Evolutionary conservation across 1,284 basidiomycete species (phyloP).

Genomic region (Volvariella volvacea): DNA sequence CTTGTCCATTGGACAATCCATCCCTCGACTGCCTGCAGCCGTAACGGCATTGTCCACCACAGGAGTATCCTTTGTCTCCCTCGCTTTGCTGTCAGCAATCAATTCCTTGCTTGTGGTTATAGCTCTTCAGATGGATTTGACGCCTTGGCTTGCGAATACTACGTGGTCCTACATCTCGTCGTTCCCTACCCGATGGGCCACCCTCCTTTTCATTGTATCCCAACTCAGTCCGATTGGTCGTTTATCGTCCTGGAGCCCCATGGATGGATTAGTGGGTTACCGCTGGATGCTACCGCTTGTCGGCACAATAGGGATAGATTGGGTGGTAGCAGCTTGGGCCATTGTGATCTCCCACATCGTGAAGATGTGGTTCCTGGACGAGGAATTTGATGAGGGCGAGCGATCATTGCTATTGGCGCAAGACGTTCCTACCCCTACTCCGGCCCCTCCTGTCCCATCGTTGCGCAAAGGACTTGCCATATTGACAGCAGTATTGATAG

Average conservation of each 20-base stretch:
- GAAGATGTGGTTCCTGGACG: slow-evolving; percentile 52
- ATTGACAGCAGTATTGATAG: slow-evolving; percentile 35
- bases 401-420: slow-evolving; percentile 1
- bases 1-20: slow-evolving; percentile 37
- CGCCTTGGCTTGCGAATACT: slow-evolving; percentile 19
- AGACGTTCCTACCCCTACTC: not conserved
- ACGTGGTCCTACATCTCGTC: slow-evolving; percentile 43
- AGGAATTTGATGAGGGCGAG: slow-evolving; percentile 15
- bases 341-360: slow-evolving; percentile 50
- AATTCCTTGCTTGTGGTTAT: slow-evolving; percentile 44
- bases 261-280: slow-evolving; percentile 46
- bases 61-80: slow-evolving; percentile 36
- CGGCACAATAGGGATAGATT: slow-evolving; percentile 60
- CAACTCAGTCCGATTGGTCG: slow-evolving; percentile 58
- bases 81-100: slow-evolving; percentile 32
- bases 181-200: slow-evolving; percentile 67
- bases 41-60: slow-evolving; percentile 50
- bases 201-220: slow-evolving; percentile 46
- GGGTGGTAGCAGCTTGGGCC: slow-evolving; percentile 66
- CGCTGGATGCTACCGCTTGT: slow-evolving; percentile 50
- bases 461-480: slow-evolving; percentile 10
- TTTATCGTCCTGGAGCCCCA: slow-evolving; percentile 62
- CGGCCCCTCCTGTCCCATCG: not conserved
- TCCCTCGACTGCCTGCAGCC: slow-evolving; percentile 44
- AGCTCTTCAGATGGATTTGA: slow-evolving; percentile 34